These are phyloP conservation scores for Vinca major DNA, from an alignment of 305 asterid species.

Conservation along the genomic window DNA sequence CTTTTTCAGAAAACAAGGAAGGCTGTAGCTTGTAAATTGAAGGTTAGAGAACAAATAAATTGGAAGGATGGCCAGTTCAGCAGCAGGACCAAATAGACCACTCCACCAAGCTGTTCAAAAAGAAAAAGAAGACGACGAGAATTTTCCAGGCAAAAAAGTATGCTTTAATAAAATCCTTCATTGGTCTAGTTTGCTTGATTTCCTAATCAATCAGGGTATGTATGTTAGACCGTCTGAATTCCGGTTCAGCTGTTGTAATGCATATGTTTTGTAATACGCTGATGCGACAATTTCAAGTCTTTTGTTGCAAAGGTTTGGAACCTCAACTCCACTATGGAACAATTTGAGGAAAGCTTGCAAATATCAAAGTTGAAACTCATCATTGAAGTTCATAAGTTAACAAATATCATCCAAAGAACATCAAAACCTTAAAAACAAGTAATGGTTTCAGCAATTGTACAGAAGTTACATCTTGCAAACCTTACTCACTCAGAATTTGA, in stretches of 20 bases:
- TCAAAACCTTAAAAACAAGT: neutral
- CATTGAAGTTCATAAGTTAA: neutral
- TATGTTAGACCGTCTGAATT: neutral
- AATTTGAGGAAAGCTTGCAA: neutral
- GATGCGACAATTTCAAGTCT: no score
- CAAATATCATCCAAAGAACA: neutral
- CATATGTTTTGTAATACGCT: neutral
- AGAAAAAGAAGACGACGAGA: neutral
- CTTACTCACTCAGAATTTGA: no score
- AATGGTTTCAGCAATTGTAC: neutral
- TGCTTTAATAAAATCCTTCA: neutral
- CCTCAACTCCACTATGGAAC: neutral
- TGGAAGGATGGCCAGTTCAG: neutral
- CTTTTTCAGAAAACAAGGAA: neutral
- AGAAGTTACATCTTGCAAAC: neutral
- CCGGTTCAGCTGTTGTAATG: neutral
- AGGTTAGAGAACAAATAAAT: neutral
- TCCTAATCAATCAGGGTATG: neutral
- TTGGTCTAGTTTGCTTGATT: neutral
- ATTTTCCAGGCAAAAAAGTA: neutral
- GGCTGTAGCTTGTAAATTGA: neutral
- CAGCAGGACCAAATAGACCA: neutral
- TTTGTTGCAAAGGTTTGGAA: neutral
- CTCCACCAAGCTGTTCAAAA: no score
- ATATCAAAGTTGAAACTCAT: neutral